These are phyloP conservation scores for Capsicum baccatum DNA, from an alignment of 257 asterid species.

Conservation along the genomic window DNA sequence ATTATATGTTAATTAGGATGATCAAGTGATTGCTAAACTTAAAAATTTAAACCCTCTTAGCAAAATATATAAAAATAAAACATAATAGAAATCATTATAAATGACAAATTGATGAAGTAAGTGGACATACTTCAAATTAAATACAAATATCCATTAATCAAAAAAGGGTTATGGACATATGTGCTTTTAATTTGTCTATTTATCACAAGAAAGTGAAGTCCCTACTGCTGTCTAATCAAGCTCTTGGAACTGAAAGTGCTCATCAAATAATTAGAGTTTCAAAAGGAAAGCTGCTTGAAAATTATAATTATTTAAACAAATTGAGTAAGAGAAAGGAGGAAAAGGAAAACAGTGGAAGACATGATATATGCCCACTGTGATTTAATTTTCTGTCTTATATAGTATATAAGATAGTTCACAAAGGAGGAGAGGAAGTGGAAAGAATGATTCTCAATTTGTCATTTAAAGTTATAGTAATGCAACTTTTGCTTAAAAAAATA, in stretches of 20 bases:
- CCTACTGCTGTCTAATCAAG: constrained; percentile 41
- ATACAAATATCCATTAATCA: background rate
- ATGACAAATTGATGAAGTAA: constrained; percentile 17
- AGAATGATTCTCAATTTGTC: constrained; percentile 30
- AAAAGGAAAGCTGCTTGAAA: constrained; percentile 9
- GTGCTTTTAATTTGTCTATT: constrained; percentile 19
- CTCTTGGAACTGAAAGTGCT: constrained; percentile 28
- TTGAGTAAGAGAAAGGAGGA: background rate
- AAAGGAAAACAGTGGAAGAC: constrained; percentile 28
- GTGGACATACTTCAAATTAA: constrained; percentile 12
- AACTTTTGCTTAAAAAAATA: background rate
- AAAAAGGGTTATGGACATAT: constrained; percentile 18
- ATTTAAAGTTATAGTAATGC: background rate
- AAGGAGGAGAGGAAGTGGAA: constrained; percentile 34
- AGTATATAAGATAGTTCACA: constrained; percentile 12
- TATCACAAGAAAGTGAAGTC: constrained; percentile 28
- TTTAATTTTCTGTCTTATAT: constrained; percentile 31
- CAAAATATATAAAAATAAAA: background rate
- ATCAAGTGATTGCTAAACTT: constrained; percentile 31
- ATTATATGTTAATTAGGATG: background rate
- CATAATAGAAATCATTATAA: background rate
- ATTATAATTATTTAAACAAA: constrained; percentile 22
- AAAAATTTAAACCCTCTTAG: constrained; percentile 1
- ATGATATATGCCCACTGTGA: constrained; percentile 40
- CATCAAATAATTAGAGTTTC: constrained; percentile 7